Conservation (phyloP, 208 protist genomes). For the Wallacemonas sp. region DNA sequence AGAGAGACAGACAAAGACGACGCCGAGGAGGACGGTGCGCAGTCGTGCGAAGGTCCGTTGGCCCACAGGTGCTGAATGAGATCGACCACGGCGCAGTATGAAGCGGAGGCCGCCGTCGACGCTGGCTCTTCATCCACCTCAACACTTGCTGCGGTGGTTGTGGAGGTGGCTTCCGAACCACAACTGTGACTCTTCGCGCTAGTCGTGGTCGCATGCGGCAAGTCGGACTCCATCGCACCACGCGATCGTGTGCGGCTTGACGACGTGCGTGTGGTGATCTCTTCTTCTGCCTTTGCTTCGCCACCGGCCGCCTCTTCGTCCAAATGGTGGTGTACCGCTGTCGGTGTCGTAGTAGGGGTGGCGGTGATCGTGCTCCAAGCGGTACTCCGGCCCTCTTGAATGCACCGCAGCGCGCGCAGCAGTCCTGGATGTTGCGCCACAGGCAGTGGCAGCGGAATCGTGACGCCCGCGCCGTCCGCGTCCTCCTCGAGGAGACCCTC, state of each 20-base stretch:
- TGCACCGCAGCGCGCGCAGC: conserved; percentile 36
- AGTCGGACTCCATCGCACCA: neutral
- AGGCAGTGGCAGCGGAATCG: conserved; percentile 24
- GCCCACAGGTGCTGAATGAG: conserved; percentile 8
- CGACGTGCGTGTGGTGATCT: neutral
- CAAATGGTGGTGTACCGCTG: neutral
- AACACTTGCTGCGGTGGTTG: too few relatives aligned
- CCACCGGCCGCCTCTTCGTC: neutral
- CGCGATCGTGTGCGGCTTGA: conserved; percentile 1
- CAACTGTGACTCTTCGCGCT: too few relatives aligned
- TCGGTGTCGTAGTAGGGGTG: neutral
- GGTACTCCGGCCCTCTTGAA: conserved; percentile 13
- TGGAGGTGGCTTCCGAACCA: too few relatives aligned
- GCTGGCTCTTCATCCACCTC: too few relatives aligned
- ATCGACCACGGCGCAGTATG: neutral
- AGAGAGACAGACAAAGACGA: too few relatives aligned
- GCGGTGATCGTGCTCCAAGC: conserved; percentile 1
- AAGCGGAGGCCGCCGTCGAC: neutral
- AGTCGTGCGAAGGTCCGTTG: neutral
- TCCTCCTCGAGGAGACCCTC: neutral
- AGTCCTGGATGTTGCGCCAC: conserved; percentile 31
- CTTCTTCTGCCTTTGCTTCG: neutral
- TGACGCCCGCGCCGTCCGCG: neutral
- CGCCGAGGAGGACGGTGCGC: too few relatives aligned
- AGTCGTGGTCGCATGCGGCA: neutral